phyloP scores from a whole-genome alignment of 768 basidiomycete genomes.

The Boletus sp. region DNA sequence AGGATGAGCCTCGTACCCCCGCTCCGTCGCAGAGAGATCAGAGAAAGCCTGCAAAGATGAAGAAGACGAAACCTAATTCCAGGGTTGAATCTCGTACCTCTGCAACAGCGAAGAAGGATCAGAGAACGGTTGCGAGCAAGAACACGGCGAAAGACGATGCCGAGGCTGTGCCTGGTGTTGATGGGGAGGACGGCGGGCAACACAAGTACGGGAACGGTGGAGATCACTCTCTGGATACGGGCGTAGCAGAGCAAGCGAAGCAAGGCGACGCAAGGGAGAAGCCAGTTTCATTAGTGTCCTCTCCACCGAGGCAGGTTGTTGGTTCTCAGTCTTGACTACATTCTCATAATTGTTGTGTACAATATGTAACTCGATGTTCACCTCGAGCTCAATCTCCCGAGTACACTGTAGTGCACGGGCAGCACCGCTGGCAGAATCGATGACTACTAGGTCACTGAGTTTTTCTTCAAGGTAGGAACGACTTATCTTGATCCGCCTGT shows the following conservation, averaged over 20 bases:
- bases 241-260: background rate
- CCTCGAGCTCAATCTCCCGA: background rate
- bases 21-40: background rate
- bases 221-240: background rate
- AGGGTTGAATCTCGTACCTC: background rate
- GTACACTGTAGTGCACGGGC: background rate
- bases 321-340: background rate
- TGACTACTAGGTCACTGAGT: background rate
- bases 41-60: too few relatives aligned
- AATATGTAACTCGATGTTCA: background rate
- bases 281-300: background rate
- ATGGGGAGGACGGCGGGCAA: background rate
- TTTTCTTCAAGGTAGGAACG: too few relatives aligned
- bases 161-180: background rate
- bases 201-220: background rate
- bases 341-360: background rate
- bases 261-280: background rate
- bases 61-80: accelerated
- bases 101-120: too few relatives aligned
- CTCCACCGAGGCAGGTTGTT: too few relatives aligned
- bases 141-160: background rate
- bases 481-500: too few relatives aligned
- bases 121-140: too few relatives aligned
- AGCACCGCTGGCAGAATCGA: background rate
- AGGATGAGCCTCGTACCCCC: background rate